Evolutionary conservation across 495 filamentous ascomycete species (phyloP), one percentile per base, ranked within the genome.

Genomic region (Gamarada debralockiae): DNA sequence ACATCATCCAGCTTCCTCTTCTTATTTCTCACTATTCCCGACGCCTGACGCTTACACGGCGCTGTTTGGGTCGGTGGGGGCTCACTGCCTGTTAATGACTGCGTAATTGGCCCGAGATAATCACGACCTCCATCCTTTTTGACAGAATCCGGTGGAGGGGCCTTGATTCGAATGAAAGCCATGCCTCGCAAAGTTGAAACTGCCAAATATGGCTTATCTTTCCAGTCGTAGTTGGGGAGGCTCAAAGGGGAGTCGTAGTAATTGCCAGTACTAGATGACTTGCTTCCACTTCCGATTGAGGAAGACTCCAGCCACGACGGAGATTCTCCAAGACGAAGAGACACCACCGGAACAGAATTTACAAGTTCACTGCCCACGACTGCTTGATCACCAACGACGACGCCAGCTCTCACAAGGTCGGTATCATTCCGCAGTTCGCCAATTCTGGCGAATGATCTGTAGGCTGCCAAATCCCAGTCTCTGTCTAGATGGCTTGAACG

Each of bases 381-480:
- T 25, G 37, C 38, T 33, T 50, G 50, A 21, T 57, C 47, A 12
- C 36, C 40, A 20, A 55, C n/a, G 6, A 21, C 36, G 0, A 59
- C 36, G 0, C 50, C 47, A 45, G 53, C 53, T 31, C 23, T 52
- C 15, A 12, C 5, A n/a, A 63, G 44, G 41, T 63, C 60, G 3
- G 23, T 14, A 49, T 63, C 60, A 27, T 60, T 50, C 23, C 56
- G 44, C 3, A 60, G 17, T 34, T 56, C 60, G 7, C 60, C 57
- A 17, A 63, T 48, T 23, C 46, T 40, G 12, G 44, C 22, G 27
- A 51, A 52, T 2, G 46, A 21, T 1, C 25, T 55, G 36, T 52
- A 59, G 14, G 20, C 33, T n/a, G 9, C 7, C 14, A 51, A 52
- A 3, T 63, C 57, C 53, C 53, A 52, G 5, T 39, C 4, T 10